Base-by-base conservation (phyloP, 495 filamentous ascomycete genomes). In the Aspergillus sparsus region DNA sequence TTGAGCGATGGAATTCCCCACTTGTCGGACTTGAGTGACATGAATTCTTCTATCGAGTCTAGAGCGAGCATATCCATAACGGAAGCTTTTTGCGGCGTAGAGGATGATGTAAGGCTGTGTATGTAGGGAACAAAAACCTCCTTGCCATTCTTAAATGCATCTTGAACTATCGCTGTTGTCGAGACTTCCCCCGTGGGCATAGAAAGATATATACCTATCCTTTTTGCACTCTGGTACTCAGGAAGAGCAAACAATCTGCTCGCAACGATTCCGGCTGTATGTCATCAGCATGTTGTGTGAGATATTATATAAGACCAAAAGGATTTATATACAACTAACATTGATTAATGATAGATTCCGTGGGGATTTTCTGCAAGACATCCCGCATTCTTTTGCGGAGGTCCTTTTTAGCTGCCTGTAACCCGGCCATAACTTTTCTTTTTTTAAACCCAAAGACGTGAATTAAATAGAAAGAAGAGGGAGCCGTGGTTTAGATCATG, bases 41-140 rank as follows among this genome's bases (percentile, higher is more conserved):
- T 84, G 71, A 89, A 97, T 68, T 98, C 94, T 13, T 77, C 73
- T 45, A 88, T 70, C 31, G 86, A 88, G 51, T 78, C 74, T 58
- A 98, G 77, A 52, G 86, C 84, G 2, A 98, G 82, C 94, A 98
- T 97, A 64, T 97, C 91, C 92, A 98, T 98, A 16, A 90, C 79
- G 21, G 84, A 86, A 2, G 78, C 73, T 49, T 74, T 74, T 31
- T 56, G 53, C 15, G 85, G 85, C 10, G 64, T 68, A 10, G 60
- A 54, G n/a, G 63, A 45, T 6, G 70, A 68, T 31, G 82, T 77
- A 13, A 83, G 74, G 50, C 79, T 85, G 72, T 94, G 85, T 52
- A 93, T 88, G 68, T 94, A 95, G 10, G 94, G 94, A 33, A 98
- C 87, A 72, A 92, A 97, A 31, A 98, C 90, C 53, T 86, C 75